These are phyloP conservation scores for Pachysandra terminalis DNA, from an alignment of 164 flowering plant species.

Conservation along the genomic window DNA sequence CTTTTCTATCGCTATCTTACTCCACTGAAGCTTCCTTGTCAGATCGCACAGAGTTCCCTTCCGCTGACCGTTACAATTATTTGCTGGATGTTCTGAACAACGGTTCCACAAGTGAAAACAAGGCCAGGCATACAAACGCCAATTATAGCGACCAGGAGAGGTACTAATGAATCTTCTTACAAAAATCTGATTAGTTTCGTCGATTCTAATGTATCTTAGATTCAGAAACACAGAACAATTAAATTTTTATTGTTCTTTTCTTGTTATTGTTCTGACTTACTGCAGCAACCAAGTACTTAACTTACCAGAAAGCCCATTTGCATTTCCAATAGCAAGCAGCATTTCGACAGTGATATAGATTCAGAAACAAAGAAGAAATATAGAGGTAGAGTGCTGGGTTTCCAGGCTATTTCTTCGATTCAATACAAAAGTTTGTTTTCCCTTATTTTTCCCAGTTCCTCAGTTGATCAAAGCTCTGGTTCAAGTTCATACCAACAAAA, in stretches of 20 bases:
- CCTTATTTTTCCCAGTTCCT: not conserved
- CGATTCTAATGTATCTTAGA: not conserved
- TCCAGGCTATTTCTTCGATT: slow-evolving; percentile 18
- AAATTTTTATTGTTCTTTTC: not conserved
- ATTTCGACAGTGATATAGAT: slow-evolving; percentile 42
- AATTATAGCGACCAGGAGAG: slow-evolving; percentile 45
- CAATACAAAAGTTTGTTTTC: slow-evolving; percentile 11
- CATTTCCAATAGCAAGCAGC: slow-evolving; percentile 44
- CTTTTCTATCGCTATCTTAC: not conserved
- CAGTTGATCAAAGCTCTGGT: slow-evolving; percentile 7
- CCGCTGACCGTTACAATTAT: slow-evolving; percentile 31
- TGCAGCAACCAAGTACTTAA: slow-evolving; percentile 42
- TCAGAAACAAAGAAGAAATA: slow-evolving; percentile 24
- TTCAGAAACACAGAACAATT: not conserved
- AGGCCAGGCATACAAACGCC: slow-evolving; percentile 25
- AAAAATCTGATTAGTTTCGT: not conserved
- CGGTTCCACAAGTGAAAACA: slow-evolving; percentile 37
- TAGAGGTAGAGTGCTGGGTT: slow-evolving; percentile 20
- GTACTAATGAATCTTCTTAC: slow-evolving; percentile 18
- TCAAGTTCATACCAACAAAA: slow-evolving; percentile 30
- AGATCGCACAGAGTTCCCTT: slow-evolving; percentile 29
- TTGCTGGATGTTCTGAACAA: slow-evolving; percentile 39
- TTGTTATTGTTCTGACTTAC: slow-evolving; percentile 4
- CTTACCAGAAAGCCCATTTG: slow-evolving; percentile 75
- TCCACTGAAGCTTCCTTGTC: slow-evolving; percentile 11